Base-by-base conservation (phyloP, 371 early-diverging fungal genomes). In the Apophysomyces variabilis region DNA sequence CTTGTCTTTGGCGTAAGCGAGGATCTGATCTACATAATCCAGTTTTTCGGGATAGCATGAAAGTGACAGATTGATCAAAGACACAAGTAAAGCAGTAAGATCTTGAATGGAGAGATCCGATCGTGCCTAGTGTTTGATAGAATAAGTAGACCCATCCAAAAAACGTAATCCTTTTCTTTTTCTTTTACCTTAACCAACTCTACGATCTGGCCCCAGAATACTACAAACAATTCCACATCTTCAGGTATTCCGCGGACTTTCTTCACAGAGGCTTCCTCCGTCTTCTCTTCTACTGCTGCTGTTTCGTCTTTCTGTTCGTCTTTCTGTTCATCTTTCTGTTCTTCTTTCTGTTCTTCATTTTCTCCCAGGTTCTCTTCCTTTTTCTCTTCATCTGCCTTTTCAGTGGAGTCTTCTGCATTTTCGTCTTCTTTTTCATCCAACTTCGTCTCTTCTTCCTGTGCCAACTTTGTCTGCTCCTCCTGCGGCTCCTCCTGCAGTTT, bases 151-250 rank as follows among this genome's bases (percentile, higher is more conserved):
- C 32, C 16, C 50, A 26, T 44, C 21, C 44, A 60, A 7, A 32
- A 32, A 54, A 8, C 11, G 36, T 32, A 1, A 38, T 65, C 5
- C 5, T 56, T 16, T 14, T 41, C 36, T 6, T 9, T 6, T 13
- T 38, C n/a, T 35, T 38, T 66, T 77, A 93, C 92, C 84, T 92
- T 91, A 47, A 98, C 91, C 9, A 97, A 84, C 54, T 92, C 92
- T 41, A 92, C 90, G 66, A 98, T 92, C 74, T 96, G 94, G 12
- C 76, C 84, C 99, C 99, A 98, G 73, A 98, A 97, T 43, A 96
- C 92, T 60, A 92, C 93, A 79, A 98, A 98, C 46, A 98, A 80
- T 64, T 89, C 85, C 16, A 93, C 90, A 66, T 93, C 94, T 43
- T 91, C 90, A 1, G 94, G 94, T 50, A 94, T 93, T 26, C 93